A percentile compares a stretch with the other conserved stretches of the same genome.
phyloP scores from a whole-genome alignment of 768 basidiomycete species.

The Leccinum disarticulatum region DNA sequence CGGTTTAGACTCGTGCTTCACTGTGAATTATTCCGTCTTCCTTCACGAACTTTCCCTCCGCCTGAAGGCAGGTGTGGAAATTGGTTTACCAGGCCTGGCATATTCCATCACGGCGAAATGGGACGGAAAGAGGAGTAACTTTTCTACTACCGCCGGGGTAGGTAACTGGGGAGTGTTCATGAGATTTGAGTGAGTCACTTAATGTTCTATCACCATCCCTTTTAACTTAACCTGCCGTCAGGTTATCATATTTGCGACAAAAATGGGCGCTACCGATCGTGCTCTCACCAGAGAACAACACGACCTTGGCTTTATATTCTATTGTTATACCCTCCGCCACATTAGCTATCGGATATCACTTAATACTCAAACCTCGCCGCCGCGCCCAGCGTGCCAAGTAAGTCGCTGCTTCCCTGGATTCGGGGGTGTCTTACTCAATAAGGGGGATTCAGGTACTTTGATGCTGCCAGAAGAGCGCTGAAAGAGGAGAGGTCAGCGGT shows the following conservation, averaged over 20 bases:
- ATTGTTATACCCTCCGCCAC: conserved; percentile 56
- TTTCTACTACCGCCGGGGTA: conserved; percentile 46
- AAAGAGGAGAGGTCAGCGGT: conserved; percentile 65
- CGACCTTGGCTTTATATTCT: conserved; percentile 48
- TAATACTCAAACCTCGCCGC: conserved; percentile 55
- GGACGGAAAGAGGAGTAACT: conserved; percentile 43
- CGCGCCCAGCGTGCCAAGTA: conserved; percentile 56
- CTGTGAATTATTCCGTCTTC: conserved; percentile 50
- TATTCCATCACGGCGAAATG: conserved; percentile 49
- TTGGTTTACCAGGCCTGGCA: conserved; percentile 45
- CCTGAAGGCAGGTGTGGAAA: conserved; percentile 49
- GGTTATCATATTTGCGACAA: conserved; percentile 58
- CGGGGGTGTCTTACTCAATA: conserved; percentile 15
- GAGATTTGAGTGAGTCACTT: conserved; percentile 48
- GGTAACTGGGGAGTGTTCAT: conserved; percentile 49
- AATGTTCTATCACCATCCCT: conserved; percentile 10
- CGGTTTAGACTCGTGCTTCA: conserved; percentile 46
- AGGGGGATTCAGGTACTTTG: conserved; percentile 54
- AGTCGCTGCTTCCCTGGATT: conserved; percentile 14
- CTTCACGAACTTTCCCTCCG: conserved; percentile 57
- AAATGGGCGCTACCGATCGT: conserved; percentile 56
- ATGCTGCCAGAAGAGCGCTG: conserved; percentile 58
- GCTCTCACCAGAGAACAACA: conserved; percentile 50
- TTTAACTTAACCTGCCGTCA: conserved; percentile 29
- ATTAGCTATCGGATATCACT: conserved; percentile 53